Evolutionary conservation across 1,284 basidiomycete species (phyloP).

Genomic region (Austroboletus niveus): DNA sequence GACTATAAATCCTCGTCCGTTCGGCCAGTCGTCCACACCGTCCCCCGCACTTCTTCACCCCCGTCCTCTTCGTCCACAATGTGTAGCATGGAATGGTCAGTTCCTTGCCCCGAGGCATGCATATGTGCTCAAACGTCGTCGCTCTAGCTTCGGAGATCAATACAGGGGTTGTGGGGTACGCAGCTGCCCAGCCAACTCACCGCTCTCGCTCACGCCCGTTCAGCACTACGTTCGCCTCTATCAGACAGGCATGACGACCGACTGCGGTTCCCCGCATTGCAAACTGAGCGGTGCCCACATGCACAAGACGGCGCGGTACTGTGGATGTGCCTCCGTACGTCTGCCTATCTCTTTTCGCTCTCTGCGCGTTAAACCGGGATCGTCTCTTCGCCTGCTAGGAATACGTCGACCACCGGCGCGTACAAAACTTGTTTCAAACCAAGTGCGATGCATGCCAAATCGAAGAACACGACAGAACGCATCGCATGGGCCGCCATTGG

Average conservation of each 20-base stretch:
- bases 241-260: slow-evolving; percentile 43
- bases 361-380: background rate
- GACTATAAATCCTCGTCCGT: no score
- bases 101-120: background rate
- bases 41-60: no score
- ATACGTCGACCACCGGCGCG: slow-evolving; percentile 40
- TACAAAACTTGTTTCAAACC: slow-evolving; percentile 50
- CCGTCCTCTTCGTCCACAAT: slow-evolving; percentile 23
- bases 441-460: slow-evolving; percentile 46
- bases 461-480: slow-evolving; percentile 29
- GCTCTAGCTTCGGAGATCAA: slow-evolving; percentile 54
- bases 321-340: slow-evolving; percentile 33
- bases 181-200: background rate
- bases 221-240: slow-evolving; percentile 59
- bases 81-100: slow-evolving; percentile 47
- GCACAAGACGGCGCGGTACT: slow-evolving; percentile 43
- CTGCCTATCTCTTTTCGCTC: background rate
- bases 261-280: slow-evolving; percentile 43
- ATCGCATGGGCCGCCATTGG: slow-evolving; percentile 16
- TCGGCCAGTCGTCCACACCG: no score
- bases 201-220: slow-evolving; percentile 3
- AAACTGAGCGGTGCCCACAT: slow-evolving; percentile 43
- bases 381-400: slow-evolving; percentile 27
- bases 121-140: slow-evolving; percentile 3
- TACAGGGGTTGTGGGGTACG: slow-evolving; percentile 62